Evolutionary conservation across 2,329 filamentous ascomycete species (phyloP), one percentile per base, ranked within the genome.

Genomic region (Sodiomyces alkalinus): DNA sequence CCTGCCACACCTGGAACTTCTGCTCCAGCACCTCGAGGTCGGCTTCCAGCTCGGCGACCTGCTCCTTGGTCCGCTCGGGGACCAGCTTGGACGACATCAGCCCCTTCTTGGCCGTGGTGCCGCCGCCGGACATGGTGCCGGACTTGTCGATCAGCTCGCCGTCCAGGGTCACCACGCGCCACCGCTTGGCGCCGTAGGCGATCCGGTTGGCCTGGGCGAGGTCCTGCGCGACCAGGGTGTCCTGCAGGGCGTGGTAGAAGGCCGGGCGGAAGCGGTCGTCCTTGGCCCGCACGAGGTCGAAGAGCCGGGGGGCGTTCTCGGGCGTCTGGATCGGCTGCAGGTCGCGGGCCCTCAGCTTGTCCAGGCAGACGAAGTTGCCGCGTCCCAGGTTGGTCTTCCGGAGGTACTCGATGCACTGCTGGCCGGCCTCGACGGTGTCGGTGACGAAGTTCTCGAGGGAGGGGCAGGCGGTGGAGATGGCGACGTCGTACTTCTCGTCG

Each of bases 101-200:
- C 1, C 92, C 92, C 46, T 77, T 83, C 42, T 87, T 86, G 32
- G 90, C 81, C 11, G 81, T 80, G 25, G 73, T 87, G 32, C 90
- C 90, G 63, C 90, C 90, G 61, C 90, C 90, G 33, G 82, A 93
- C 90, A 98, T 96, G 19, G 90, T 96, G 63, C 90, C 90, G 1
- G 87, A 94, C 49, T 92, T 92, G 57, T 98, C 90, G 40, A 98
- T 96, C 29, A 98, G 67, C 51, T 94, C 86, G 27, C 90, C 90
- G 35, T 86, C 83, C 3, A 98, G 68, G 0, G 90, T 98, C 22
- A 98, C 90, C 3, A 98, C 90, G 39, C 90, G 76, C 90, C 90
- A 98, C 51, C 90, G 65, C 58, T 75, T 81, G 25, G 81, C 81
- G 22, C 90, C 87, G 44, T 96, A 98, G 6, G 90, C 90, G 39